Evolutionary conservation across 75 land plant species (phyloP), one percentile per base, ranked within the genome.

Genomic region (Gnetum montanum): DNA sequence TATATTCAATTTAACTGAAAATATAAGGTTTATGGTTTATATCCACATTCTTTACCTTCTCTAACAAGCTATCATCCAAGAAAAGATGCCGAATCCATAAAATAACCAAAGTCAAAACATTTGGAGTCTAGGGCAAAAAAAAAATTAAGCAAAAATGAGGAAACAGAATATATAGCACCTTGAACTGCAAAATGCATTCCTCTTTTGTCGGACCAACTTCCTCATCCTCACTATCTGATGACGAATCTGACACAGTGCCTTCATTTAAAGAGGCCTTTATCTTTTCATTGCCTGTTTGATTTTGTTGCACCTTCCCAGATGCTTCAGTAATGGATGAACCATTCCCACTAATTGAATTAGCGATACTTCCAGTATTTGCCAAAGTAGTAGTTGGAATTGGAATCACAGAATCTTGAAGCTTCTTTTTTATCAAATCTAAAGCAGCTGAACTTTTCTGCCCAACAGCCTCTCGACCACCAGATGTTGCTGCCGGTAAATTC

Each of bases 371-470:
- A 46, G 58, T 57, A 53, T 31, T 53, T 10, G 66, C 58, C 55
- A 38, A 47, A 60, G 80, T 60, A 31, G 78, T 60, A 6, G 74
- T 45, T 22, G 70, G 44, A 40, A 34, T 40, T n/a, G 77, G 81
- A 38, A 63, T 34, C 45, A 82, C 91, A 52, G 88, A 61, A 52
- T 94, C 98, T 59, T 94, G 98, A 66, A 94, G 56, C 60, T 94
- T 94, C 74, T 83, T 94, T 54, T 94, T 94, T 0, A 94, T 73
- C 52, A 82, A 57, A 70, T 94, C 98, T 38, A 94, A 47, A 26
- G 90, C 79, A 77, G 98, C 76, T 57, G 90, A 67, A 51, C 70
- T 60, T 63, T 80, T 86, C 16, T 71, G 65, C 30, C 74, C 38
- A 27, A 70, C 60, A 10, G 91, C 70, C 52, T 90, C 96, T 57